phyloP scores from a whole-genome alignment of 768 basidiomycete species.

The Mycena alexandri region DNA sequence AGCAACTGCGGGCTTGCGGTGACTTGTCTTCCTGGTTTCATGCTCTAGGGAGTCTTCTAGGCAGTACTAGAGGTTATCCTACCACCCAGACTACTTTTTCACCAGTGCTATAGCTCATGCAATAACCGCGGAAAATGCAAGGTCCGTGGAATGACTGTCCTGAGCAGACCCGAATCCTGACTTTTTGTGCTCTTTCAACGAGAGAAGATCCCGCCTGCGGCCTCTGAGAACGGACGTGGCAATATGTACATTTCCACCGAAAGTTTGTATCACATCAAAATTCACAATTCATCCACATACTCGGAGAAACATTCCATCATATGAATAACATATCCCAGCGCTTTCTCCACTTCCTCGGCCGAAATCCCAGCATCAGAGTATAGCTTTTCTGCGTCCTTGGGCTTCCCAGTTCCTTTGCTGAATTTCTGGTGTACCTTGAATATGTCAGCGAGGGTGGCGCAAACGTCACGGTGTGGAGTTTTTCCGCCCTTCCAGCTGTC shows the following conservation, averaged over 20 bases:
- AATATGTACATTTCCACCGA: not conserved
- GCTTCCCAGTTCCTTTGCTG: not conserved
- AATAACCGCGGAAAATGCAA: no score
- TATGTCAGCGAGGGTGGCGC: not conserved
- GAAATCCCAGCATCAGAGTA: not conserved
- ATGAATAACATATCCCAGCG: not conserved
- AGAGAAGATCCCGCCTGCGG: no score
- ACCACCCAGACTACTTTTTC: no score
- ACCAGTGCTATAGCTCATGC: no score
- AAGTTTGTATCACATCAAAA: not conserved
- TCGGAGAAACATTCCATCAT: conserved; percentile 14
- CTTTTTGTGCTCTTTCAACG: no score
- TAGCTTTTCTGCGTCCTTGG: not conserved
- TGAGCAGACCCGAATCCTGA: no score
- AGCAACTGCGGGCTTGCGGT: no score
- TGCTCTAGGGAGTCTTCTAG: no score
- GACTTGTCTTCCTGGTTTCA: no score
- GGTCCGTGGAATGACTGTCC: no score
- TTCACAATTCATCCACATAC: conserved; percentile 3
- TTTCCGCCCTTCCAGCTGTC: conserved; percentile 8
- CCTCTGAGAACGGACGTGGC: no score
- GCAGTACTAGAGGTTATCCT: no score
- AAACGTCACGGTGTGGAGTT: not conserved
- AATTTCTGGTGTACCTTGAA: not conserved
- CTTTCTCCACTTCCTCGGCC: not conserved